These are phyloP conservation scores for Monascus purpureus DNA, from an alignment of 495 filamentous ascomycete species.

Conservation along the genomic window DNA sequence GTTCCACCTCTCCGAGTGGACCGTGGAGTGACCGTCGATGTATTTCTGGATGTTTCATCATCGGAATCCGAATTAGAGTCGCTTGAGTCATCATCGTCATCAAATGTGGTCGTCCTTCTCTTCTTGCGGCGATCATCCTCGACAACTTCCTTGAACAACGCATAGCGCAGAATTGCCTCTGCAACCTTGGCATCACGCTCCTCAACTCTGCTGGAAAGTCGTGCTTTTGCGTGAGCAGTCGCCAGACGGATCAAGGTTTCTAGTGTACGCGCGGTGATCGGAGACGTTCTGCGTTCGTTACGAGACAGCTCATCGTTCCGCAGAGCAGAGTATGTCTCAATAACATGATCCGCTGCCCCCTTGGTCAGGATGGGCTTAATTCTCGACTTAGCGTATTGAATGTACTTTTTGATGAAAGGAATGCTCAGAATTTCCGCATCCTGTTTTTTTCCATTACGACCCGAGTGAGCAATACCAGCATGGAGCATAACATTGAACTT, in stretches of 20 bases:
- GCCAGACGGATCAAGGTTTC: conserved; percentile 96
- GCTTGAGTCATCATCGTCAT: conserved; percentile 31
- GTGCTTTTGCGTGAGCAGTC: conserved; percentile 89
- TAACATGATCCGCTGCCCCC: conserved; percentile 83
- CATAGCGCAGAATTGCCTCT: conserved; percentile 83
- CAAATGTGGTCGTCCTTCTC: conserved; percentile 37
- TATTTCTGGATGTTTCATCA: conserved; percentile 19
- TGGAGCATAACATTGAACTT: conserved; percentile 96
- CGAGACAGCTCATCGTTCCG: conserved; percentile 93
- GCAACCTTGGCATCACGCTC: conserved; percentile 80
- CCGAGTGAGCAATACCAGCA: conserved; percentile 67
- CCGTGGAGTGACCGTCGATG: conserved; percentile 22
- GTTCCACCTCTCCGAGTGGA: conserved; percentile 24
- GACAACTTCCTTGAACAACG: conserved; percentile 94
- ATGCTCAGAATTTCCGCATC: conserved; percentile 89
- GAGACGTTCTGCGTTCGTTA: conserved; percentile 83
- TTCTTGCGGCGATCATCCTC: conserved; percentile 73
- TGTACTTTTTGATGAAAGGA: conserved; percentile 98
- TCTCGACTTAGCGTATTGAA: conserved; percentile 92
- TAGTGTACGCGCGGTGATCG: conserved; percentile 92
- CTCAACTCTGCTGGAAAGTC: conserved; percentile 85
- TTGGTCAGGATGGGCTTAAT: conserved; percentile 87
- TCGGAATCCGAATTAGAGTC: conserved; percentile 26
- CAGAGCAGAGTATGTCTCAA: conserved; percentile 82
- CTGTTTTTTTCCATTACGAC: conserved; percentile 56